Percentiles rank a stretch among this genome's conserved stretches.
These are phyloP conservation scores for Vitis cinerea DNA, from an alignment of 164 flowering plant species.

Conservation along the genomic window DNA sequence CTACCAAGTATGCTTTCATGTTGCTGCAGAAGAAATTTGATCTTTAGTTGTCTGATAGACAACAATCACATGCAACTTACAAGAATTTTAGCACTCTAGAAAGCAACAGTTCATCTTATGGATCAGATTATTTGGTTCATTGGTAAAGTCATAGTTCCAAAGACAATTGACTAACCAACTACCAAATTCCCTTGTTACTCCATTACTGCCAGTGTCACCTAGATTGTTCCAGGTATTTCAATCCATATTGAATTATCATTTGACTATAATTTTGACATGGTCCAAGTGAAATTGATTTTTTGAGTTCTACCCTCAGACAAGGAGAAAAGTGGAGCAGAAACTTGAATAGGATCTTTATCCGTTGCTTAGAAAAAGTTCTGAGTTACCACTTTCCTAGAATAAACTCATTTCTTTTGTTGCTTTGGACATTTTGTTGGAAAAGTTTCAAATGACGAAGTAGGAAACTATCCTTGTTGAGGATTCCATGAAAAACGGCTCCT, in stretches of 20 bases:
- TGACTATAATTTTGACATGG: conserved; percentile 7
- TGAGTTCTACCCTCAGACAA: background rate
- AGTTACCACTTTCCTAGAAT: background rate
- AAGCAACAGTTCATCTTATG: conserved; percentile 15
- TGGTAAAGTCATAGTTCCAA: conserved; percentile 1
- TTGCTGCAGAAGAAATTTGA: background rate
- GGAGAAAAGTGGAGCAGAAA: background rate
- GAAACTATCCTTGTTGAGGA: conserved; percentile 16
- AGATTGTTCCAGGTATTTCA: background rate
- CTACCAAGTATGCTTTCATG: background rate
- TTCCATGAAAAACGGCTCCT: background rate
- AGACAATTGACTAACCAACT: conserved; percentile 17
- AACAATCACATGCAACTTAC: background rate
- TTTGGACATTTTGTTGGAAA: background rate
- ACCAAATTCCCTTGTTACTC: conserved; percentile 3
- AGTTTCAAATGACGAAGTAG: conserved; percentile 5
- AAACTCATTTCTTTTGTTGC: background rate
- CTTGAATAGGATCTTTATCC: background rate
- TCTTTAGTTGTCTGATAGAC: background rate
- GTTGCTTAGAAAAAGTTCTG: background rate
- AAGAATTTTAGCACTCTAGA: conserved; percentile 1
- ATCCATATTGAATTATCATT: background rate
- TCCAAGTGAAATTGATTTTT: background rate
- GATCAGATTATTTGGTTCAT: background rate
- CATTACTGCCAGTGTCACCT: conserved; percentile 1